phyloP scores from a whole-genome alignment of 1,284 basidiomycete genomes.

The Sanghuangporus weigelae region DNA sequence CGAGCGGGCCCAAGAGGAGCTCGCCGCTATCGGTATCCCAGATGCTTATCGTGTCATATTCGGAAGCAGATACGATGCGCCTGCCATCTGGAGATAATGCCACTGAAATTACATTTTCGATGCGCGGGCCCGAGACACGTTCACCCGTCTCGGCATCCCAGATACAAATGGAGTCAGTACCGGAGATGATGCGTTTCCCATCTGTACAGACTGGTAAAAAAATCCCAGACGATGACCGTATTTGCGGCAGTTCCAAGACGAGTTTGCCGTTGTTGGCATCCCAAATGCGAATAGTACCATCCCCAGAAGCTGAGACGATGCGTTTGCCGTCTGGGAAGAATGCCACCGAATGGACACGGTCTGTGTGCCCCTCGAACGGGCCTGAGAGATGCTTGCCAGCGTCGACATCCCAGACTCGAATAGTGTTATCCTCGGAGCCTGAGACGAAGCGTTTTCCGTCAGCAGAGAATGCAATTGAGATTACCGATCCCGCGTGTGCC shows the following conservation, averaged over 20 bases:
- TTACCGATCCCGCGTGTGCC: background rate
- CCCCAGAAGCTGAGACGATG: background rate
- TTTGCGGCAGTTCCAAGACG: background rate
- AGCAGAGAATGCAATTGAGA: background rate
- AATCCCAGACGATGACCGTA: background rate
- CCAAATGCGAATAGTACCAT: background rate
- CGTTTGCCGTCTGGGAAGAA: constrained; percentile 1
- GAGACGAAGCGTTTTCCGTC: constrained; percentile 1
- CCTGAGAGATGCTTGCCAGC: background rate
- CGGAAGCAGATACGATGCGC: background rate
- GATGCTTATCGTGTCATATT: background rate
- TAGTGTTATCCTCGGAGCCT: background rate
- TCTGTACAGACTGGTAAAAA: background rate
- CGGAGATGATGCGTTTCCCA: background rate
- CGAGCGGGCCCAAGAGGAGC: background rate
- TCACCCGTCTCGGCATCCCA: background rate
- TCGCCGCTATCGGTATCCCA: background rate
- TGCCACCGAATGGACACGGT: background rate
- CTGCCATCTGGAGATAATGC: background rate
- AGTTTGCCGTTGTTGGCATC: background rate
- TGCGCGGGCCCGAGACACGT: background rate
- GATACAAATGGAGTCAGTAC: background rate
- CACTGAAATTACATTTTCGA: background rate
- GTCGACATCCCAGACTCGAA: background rate
- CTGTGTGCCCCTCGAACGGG: background rate